Evolutionary conservation across 2,329 filamentous ascomycete genomes (phyloP), one percentile per base, ranked within the genome.

Genomic region (Aciculosporium take): DNA sequence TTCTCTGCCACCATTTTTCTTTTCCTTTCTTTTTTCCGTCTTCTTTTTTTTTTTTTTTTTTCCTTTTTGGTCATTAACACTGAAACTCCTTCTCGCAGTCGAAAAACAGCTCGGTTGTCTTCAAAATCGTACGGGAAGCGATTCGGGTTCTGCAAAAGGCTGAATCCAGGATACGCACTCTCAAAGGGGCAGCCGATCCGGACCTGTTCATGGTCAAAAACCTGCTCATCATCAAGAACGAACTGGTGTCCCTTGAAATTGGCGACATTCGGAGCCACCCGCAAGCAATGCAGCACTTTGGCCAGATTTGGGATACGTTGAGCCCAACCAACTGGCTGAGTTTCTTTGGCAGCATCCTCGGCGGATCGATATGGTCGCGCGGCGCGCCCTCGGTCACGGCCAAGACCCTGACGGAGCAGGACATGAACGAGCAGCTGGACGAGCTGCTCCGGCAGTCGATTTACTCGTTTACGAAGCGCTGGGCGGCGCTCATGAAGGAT

Each of bases 121-220:
- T 72, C 56, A 72, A 67, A 41, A 91, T 96, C 49, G 85, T 98
- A 21, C 83, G 89, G 53, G 85, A 93, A 60, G 91, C 88, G 2
- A 95, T 88, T 0, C 65, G 81, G 39, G 87, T 88, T 3, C 73
- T 98, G 15, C 76, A 87, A 48, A 73, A 79, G 39, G 89, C 86
- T 23, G 83, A 87, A 49, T 66, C 71, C 5, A 74, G 75, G 45
- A 81, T 94, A 50, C 73, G 77, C 42, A 72, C 72, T 28, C 76
- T 75, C 47, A 71, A 68, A 48, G 55, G 61, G 42, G 68, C 72
- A 18, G 56, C 80, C 6, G 87, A 96, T 56, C 75, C 83, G 0
- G 84, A 94, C 50, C 72, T 98, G 4, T 98, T 98, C 62, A 79
- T 95, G 54, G 81, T 98, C 52, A 91, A 89, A 52, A 94, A 98